Base-by-base conservation (phyloP, 805 yeast genomes). In the Candida odintsovae region DNA sequence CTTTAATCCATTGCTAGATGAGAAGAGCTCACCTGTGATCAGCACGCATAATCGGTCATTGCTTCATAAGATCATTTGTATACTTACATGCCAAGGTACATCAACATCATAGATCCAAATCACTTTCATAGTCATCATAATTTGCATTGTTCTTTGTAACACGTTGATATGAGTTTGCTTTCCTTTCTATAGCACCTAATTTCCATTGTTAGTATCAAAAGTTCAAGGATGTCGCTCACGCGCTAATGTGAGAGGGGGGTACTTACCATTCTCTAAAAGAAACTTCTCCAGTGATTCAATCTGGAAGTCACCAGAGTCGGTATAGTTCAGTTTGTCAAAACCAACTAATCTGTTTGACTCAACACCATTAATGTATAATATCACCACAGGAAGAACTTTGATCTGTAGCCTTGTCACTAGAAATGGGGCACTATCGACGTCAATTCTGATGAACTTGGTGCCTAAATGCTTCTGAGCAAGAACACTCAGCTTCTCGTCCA, bases 341-440 rank as follows among this genome's bases (percentile, higher is more conserved):
- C 96, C 96, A 6, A 86, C 73, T 6, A 86, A 57, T 50, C 87
- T 66, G 13, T 74, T 71, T 4, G 69, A 59, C 54, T 86, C 92
- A 39, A 71, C 63, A 1, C 90, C 90, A 33, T 75, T 67, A 12
- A 66, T 67, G 57, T 82, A 88, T 9, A 80, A 69, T 2, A 84
- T 63, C 2, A 87, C 80, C 52, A 81, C 82, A 0, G 96, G 96
- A 6, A 88, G 68, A 11, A 83, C 80, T 58, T 83, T 78, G 42
- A 89, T 72, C 3, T 70, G 67, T 36, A 89, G 70, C 57, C 78
- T 80, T 2, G 78, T 66, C 5, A 80, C 88, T 40, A 89, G 66
- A 57, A 88, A 88, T 4, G 95, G 90, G 1, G 90, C 85, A 35
- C 75, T 66, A 31, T 70, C 75, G 0, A 86, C 96, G 45, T 74